phyloP scores from a whole-genome alignment of 2,329 filamentous ascomycete genomes.

The Fusarium lateritium region DNA sequence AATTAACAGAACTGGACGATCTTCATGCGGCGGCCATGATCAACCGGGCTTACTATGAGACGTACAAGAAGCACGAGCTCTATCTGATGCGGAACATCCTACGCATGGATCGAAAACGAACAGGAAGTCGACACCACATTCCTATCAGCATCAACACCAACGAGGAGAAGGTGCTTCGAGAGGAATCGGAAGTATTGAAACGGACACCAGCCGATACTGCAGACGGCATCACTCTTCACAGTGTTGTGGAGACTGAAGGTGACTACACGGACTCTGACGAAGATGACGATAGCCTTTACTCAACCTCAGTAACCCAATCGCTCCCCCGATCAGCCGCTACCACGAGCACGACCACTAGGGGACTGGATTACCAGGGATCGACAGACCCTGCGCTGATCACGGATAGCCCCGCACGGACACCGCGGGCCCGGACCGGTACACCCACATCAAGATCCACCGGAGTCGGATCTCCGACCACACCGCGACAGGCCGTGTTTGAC shows the following conservation, averaged over 20 bases:
- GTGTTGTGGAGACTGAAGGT: constrained; percentile 50
- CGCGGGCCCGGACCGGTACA: constrained; percentile 38
- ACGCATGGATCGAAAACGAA: constrained; percentile 48
- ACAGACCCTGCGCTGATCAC: constrained; percentile 34
- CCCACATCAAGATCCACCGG: constrained; percentile 40
- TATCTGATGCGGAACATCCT: constrained; percentile 56
- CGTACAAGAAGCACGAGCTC: constrained; percentile 62
- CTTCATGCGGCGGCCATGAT: constrained; percentile 60
- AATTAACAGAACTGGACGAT: constrained; percentile 59
- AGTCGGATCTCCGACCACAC: constrained; percentile 39
- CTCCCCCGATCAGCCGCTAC: constrained; percentile 30
- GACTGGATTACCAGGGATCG: constrained; percentile 28
- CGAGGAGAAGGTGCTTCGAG: constrained; percentile 55
- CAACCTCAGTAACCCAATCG: constrained; percentile 37
- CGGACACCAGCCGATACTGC: constrained; percentile 46
- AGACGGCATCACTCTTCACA: constrained; percentile 51
- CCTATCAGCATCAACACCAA: constrained; percentile 46
- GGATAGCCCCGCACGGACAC: constrained; percentile 39
- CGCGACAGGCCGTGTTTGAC: constrained; percentile 34
- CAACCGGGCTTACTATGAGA: constrained; percentile 60
- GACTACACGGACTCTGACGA: constrained; percentile 46
- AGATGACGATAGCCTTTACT: constrained; percentile 46
- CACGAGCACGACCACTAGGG: constrained; percentile 28
- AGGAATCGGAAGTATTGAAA: constrained; percentile 52
- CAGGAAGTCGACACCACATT: constrained; percentile 34